Percentiles rank a stretch among this genome's conserved stretches.
These are phyloP conservation scores for Talinum fruticosum DNA, from an alignment of 148 eudicot genomes.

Conservation along the genomic window DNA sequence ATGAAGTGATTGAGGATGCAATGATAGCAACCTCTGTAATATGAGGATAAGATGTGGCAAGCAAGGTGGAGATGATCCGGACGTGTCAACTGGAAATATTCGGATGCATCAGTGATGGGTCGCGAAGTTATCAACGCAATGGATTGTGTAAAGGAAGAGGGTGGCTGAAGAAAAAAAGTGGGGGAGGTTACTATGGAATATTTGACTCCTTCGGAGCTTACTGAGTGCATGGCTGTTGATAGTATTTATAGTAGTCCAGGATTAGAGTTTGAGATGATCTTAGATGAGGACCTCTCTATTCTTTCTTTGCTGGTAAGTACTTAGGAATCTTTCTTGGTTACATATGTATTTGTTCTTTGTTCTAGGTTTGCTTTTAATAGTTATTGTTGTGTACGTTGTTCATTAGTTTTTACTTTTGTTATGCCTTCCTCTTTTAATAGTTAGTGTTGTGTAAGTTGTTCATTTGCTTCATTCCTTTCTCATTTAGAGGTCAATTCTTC, in stretches of 20 bases:
- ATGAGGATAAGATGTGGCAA: no score
- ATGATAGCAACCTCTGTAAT: neutral
- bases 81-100: neutral
- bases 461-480: neutral
- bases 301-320: neutral
- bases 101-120: neutral
- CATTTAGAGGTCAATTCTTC: neutral
- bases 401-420: neutral
- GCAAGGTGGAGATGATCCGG: neutral
- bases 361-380: no score
- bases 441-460: neutral
- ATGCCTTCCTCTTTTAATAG: neutral
- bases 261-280: neutral
- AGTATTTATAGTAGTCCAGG: neutral
- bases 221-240: neutral
- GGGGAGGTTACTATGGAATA: neutral
- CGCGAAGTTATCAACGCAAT: neutral
- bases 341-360: neutral
- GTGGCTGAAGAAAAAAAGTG: neutral
- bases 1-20: neutral
- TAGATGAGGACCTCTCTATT: neutral
- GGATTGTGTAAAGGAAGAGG: neutral
- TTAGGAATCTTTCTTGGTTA: neutral
- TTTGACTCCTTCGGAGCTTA: neutral
- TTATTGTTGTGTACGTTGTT: no score